Base-by-base conservation (phyloP, 345 rosid species). In the Streptanthus diversifolius region DNA sequence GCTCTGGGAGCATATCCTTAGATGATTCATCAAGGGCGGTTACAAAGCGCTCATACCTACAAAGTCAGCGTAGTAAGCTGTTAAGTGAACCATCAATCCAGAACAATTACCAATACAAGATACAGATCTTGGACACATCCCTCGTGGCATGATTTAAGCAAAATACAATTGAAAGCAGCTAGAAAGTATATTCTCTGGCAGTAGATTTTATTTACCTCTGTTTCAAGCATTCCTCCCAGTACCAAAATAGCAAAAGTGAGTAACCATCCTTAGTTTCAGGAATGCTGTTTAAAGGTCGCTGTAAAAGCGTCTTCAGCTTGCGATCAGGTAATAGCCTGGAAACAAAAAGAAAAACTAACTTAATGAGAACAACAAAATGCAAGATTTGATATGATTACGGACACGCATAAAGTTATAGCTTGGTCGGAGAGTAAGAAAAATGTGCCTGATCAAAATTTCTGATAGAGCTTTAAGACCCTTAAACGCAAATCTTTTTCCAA, bases 141-240 rank as follows among this genome's bases (percentile, higher is more conserved):
- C 51, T 40, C 13, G 1, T 53, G 17, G 19, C 25, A 40, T 15
- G 35, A 19, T 19, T 19, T 27, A 33, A 24, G 21, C 48, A 44
- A 3, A 54, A 56, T 17, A 44, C 57, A 33, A 22, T 19, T 18
- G 15, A 72, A 52, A 39, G 8, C 49, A 29, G 22, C 32, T 39
- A 32, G 35, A 61, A 36, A 24, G 29, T 32, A 45, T 15, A 14
- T 21, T 24, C 40, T 48, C 59, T 60, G n/a, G 52, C 3, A 52
- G n/a, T 40, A 56, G 44, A 73, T 13, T 48, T 29, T 27, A 11
- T 48, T 69, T 72, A 95, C 99, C 98, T 91, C 74, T 84, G 90
- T 85, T 90, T 95, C 75, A 95, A 79, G 82, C 96, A 86, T n/a
- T 95, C 99, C 79, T 95, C 99, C 88, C 95, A 95, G 72, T 91